Percentiles rank a stretch among this genome's conserved stretches.
These are phyloP conservation scores for Geoglossum glabrum DNA, from an alignment of 495 filamentous ascomycete species.

Conservation along the genomic window DNA sequence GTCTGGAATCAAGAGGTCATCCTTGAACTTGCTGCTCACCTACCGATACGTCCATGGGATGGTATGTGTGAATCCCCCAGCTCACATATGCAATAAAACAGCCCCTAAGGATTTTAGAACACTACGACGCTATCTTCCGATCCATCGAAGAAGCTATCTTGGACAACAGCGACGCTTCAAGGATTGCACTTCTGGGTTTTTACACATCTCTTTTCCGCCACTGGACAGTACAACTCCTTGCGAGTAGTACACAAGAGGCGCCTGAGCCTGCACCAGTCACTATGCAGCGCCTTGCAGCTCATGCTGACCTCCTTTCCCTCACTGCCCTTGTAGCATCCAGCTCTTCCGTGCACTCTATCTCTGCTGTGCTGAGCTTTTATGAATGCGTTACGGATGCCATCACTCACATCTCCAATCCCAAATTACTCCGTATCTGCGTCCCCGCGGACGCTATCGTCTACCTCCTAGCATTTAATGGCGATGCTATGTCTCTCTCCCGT, in stretches of 20 bases:
- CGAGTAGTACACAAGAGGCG: neutral
- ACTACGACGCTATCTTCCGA: slow-evolving; percentile 27
- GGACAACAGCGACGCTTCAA: slow-evolving; percentile 26
- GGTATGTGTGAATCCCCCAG: slow-evolving; percentile 17
- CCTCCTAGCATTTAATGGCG: slow-evolving; percentile 41
- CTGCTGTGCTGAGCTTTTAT: slow-evolving; percentile 50
- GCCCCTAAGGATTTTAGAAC: slow-evolving; percentile 20
- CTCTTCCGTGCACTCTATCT: slow-evolving; percentile 9
- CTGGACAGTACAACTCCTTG: slow-evolving; percentile 36
- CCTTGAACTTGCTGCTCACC: slow-evolving; percentile 42
- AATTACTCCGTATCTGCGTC: slow-evolving; percentile 37
- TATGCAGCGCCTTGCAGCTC: slow-evolving; percentile 1
- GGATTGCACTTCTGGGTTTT: slow-evolving; percentile 39
- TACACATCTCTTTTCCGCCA: slow-evolving; percentile 49
- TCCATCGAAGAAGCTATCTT: slow-evolving; percentile 40
- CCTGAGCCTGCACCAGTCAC: neutral
- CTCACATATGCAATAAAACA: neutral
- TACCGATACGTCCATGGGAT: slow-evolving; percentile 38
- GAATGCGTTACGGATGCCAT: slow-evolving; percentile 34
- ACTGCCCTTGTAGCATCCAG: slow-evolving; percentile 34
- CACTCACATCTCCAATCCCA: slow-evolving; percentile 28
- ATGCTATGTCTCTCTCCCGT: slow-evolving; percentile 42
- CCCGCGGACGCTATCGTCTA: slow-evolving; percentile 53
- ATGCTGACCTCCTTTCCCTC: slow-evolving; percentile 37
- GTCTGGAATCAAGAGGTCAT: slow-evolving; percentile 34